Percentiles rank a stretch among this genome's conserved stretches.
Conservation (phyloP, 2,329 filamentous ascomycete species). For the Fusarium compactum region DNA sequence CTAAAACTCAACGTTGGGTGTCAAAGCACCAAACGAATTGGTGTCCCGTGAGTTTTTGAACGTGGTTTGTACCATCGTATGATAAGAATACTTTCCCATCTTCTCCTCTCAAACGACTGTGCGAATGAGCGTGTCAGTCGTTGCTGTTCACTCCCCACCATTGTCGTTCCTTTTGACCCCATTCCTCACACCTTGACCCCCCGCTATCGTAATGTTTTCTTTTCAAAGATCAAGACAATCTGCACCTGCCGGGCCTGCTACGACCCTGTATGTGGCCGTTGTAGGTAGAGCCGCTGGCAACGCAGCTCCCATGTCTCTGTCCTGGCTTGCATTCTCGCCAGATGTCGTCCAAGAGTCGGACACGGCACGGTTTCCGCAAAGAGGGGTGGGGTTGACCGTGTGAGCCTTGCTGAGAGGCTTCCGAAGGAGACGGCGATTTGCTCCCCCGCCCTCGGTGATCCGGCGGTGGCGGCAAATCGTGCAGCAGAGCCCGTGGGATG, state of each 20-base stretch:
- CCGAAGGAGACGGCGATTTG: slow-evolving; percentile 38
- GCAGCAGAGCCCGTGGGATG: slow-evolving; percentile 46
- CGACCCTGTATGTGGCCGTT: slow-evolving; percentile 35
- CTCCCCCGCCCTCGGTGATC: slow-evolving; percentile 38
- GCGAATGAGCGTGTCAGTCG: slow-evolving; percentile 6
- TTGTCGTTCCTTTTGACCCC: slow-evolving; percentile 17
- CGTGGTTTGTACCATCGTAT: slow-evolving; percentile 16
- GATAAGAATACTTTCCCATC: slow-evolving; percentile 20
- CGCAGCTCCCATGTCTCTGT: slow-evolving; percentile 38
- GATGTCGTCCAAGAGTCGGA: slow-evolving; percentile 39
- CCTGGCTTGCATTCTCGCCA: slow-evolving; percentile 34
- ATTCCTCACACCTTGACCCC: slow-evolving; percentile 11
- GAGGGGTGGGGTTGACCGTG: slow-evolving; percentile 33
- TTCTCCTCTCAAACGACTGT: slow-evolving; percentile 17
- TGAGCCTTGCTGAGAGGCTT: slow-evolving; percentile 42
- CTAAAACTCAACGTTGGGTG: slow-evolving; percentile 29
- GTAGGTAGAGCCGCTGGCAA: slow-evolving; percentile 39
- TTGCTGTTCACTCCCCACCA: slow-evolving; percentile 17
- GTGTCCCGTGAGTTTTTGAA: slow-evolving; percentile 19
- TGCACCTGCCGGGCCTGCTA: slow-evolving; percentile 44
- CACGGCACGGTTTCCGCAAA: slow-evolving; percentile 41
- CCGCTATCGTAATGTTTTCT: slow-evolving; percentile 42
- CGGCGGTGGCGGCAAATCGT: slow-evolving; percentile 37
- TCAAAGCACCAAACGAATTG: slow-evolving; percentile 35
- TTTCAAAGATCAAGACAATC: slow-evolving; percentile 48